phyloP scores from a whole-genome alignment of 2,329 filamentous ascomycete species.

The Pyricularia grisea region DNA sequence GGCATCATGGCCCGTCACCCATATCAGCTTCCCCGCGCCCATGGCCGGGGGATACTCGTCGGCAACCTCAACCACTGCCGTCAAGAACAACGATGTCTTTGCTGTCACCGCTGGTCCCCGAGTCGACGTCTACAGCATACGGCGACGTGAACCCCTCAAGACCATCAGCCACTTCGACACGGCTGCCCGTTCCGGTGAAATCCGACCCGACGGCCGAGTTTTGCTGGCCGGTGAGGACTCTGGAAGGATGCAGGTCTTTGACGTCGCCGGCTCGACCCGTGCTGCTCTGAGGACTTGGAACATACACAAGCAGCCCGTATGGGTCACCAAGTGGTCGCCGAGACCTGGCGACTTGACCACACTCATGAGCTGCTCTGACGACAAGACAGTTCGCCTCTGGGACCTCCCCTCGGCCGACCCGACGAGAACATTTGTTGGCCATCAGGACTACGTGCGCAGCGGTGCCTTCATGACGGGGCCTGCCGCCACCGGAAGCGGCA shows the following conservation, averaged over 20 bases:
- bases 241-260: constrained; percentile 91
- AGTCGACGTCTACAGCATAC: constrained; percentile 87
- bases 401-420: constrained; percentile 76
- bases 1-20: constrained; percentile 79
- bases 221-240: constrained; percentile 86
- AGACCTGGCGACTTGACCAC: constrained; percentile 61
- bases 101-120: constrained; percentile 91
- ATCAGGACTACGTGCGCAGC: constrained; percentile 84
- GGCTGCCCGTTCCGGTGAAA: constrained; percentile 79
- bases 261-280: constrained; percentile 56
- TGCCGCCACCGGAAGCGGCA: constrained; percentile 42
- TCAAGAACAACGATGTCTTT: constrained; percentile 60
- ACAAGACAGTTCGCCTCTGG: constrained; percentile 89
- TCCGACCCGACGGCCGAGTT: constrained; percentile 80
- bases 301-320: constrained; percentile 88
- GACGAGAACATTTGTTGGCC: constrained; percentile 71
- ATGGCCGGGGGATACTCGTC: constrained; percentile 19
- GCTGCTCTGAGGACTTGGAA: constrained; percentile 90
- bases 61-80: constrained; percentile 22
- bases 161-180: constrained; percentile 92
- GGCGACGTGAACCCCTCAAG: constrained; percentile 84
- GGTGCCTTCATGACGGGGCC: constrained; percentile 75
- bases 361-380: constrained; percentile 83
- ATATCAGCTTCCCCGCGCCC: constrained; percentile 65
- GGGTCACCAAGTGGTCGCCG: constrained; percentile 86